Evolutionary conservation across 1,284 basidiomycete genomes (phyloP).

Genomic region (Pholiota adiposa): DNA sequence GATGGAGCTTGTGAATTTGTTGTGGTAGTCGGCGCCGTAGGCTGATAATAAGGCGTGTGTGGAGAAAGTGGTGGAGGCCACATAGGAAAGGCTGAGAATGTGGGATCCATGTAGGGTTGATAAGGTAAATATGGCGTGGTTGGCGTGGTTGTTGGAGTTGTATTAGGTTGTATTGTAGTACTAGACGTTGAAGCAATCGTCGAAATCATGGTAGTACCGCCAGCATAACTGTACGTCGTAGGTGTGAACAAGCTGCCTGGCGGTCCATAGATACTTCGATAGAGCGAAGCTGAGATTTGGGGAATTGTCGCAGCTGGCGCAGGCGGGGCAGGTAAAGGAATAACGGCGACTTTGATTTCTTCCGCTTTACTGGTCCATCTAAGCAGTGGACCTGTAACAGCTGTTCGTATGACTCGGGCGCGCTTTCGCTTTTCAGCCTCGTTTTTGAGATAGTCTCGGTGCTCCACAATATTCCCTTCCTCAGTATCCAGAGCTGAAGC

Average conservation of each 20-base stretch:
- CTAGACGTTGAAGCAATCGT: constrained; percentile 17
- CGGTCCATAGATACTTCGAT: constrained; percentile 26
- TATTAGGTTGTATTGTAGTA: not conserved
- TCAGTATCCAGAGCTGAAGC: constrained; percentile 83
- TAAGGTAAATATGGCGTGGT: constrained; percentile 19
- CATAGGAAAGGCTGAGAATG: constrained; percentile 19
- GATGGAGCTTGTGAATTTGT: not conserved
- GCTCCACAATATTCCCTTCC: constrained; percentile 81
- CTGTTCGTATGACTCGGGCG: constrained; percentile 61
- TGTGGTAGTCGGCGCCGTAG: not conserved
- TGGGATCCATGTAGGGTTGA: constrained; percentile 15
- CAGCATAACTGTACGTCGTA: constrained; percentile 27
- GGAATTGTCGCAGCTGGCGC: constrained; percentile 6
- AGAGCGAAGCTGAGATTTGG: constrained; percentile 10
- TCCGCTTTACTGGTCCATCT: constrained; percentile 76
- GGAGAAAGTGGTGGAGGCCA: constrained; percentile 19
- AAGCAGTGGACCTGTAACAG: constrained; percentile 72
- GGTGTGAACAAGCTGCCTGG: constrained; percentile 25
- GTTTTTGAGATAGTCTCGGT: constrained; percentile 74
- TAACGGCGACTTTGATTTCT: constrained; percentile 48
- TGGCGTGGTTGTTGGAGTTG: not conserved
- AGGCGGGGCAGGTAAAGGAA: constrained; percentile 33
- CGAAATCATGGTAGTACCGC: constrained; percentile 22
- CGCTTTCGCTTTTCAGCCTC: constrained; percentile 83
- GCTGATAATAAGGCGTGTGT: constrained; percentile 4